These are phyloP conservation scores for Amaranthus hypochondriacus DNA, from an alignment of 148 eudicot species.

Conservation along the genomic window DNA sequence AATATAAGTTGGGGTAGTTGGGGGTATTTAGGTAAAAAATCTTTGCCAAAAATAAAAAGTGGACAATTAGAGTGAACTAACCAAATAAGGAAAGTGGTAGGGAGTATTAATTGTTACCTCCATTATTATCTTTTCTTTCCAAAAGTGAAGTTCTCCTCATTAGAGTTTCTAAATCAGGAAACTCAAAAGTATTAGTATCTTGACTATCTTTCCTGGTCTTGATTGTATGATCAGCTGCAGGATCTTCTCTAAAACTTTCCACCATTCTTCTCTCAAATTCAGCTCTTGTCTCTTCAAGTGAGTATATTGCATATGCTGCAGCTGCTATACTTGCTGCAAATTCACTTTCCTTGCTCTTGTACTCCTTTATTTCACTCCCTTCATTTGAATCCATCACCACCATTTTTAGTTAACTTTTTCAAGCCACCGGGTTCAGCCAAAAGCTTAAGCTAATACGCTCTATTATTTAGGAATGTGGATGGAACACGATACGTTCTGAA, in stretches of 20 bases:
- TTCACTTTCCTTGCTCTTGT: slow-evolving; percentile 32
- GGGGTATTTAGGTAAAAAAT: too few species aligned
- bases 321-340: slow-evolving; percentile 69
- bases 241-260: slow-evolving; percentile 34
- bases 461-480: too few species aligned
- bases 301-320: slow-evolving; percentile 60
- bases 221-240: neutral
- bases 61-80: too few species aligned
- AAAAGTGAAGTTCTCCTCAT: slow-evolving; percentile 22
- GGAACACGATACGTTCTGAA: too few species aligned
- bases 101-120: slow-evolving; percentile 18
- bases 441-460: too few species aligned
- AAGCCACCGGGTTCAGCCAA: too few species aligned
- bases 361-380: slow-evolving; percentile 1
- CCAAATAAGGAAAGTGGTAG: too few species aligned
- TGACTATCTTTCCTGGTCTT: neutral
- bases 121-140: slow-evolving; percentile 15
- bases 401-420: too few species aligned
- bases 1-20: too few species aligned
- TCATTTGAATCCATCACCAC: neutral
- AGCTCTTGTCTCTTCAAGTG: slow-evolving; percentile 42
- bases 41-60: too few species aligned
- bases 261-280: slow-evolving; percentile 32
- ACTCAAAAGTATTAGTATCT: slow-evolving; percentile 1
- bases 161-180: slow-evolving; percentile 6